Conservation (phyloP, 2,329 filamentous ascomycete species). For the Akanthomyces dipterigenus region DNA sequence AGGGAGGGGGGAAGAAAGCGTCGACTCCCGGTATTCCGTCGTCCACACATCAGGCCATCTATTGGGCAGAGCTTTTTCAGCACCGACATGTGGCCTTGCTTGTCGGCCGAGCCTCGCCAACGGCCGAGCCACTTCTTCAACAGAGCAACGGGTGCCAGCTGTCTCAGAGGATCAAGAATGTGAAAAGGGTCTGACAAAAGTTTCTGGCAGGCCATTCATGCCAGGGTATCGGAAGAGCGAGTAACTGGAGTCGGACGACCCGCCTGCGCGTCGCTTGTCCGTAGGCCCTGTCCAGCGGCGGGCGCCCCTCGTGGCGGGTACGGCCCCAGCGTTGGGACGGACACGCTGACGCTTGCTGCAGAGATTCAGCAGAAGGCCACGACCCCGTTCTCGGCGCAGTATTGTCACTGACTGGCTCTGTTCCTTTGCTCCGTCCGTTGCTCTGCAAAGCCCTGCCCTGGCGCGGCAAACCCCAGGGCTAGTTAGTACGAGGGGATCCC, state of each 20-base stretch:
- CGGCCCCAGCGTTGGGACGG: too few species aligned
- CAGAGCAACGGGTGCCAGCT: background rate
- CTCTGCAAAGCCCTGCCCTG: background rate
- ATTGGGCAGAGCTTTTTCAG: background rate
- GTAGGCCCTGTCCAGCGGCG: background rate
- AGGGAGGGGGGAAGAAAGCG: too few species aligned
- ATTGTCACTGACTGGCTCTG: too few species aligned
- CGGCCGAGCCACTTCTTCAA: background rate
- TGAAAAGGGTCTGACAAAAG: too few species aligned
- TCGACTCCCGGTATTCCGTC: too few species aligned
- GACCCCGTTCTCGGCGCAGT: too few species aligned
- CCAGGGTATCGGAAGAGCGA: conserved; percentile 6
- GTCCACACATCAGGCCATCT: background rate
- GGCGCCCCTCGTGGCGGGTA: too few species aligned
- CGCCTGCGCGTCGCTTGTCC: background rate
- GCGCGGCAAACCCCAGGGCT: background rate
- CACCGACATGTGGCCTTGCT: background rate
- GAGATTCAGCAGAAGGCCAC: too few species aligned
- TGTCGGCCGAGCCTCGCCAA: background rate
- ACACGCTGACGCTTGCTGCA: too few species aligned
- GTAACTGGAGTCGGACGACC: background rate
- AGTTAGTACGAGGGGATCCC: too few species aligned
- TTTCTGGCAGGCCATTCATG: background rate
- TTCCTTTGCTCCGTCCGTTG: too few species aligned
- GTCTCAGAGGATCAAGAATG: background rate